Evolutionary conservation across 768 basidiomycete genomes (phyloP).

Genomic region (Crucibulum laeve): DNA sequence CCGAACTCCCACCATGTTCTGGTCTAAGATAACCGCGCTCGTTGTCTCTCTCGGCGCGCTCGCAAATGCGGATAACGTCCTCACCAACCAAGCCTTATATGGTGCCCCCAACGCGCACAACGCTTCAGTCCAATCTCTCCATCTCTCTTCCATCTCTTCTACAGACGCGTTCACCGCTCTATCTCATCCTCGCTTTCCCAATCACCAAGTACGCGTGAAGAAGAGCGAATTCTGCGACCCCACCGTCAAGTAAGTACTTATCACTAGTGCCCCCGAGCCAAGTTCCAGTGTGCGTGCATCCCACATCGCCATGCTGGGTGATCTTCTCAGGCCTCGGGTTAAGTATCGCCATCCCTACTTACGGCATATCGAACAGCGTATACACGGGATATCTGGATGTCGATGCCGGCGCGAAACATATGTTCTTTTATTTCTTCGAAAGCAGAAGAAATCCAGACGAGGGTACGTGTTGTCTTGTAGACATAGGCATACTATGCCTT

Average conservation of each 20-base stretch:
- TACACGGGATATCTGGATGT: constrained; percentile 39
- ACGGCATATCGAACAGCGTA: constrained; percentile 18
- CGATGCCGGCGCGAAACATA: constrained; percentile 50
- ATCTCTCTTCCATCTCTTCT: constrained; percentile 22
- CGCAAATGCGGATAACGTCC: constrained; percentile 2
- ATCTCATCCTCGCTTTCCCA: constrained; percentile 46
- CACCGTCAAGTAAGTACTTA: constrained; percentile 48
- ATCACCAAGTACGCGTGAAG: constrained; percentile 54
- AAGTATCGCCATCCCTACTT: constrained; percentile 11
- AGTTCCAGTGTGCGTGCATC: background rate
- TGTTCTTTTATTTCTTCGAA: constrained; percentile 79
- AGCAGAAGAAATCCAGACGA: constrained; percentile 52
- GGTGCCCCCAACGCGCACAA: background rate
- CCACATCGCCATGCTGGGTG: background rate
- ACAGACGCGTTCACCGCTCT: constrained; percentile 29
- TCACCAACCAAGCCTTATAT: background rate
- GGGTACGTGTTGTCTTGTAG: constrained; percentile 35
- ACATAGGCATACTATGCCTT: too few relatives aligned
- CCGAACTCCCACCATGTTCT: constrained; percentile 7
- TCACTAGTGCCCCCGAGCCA: background rate
- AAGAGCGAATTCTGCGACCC: constrained; percentile 60
- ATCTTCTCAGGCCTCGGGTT: constrained; percentile 1
- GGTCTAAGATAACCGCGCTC: background rate
- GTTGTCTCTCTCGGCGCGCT: background rate
- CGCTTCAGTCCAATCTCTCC: constrained; percentile 3